A percentile compares a stretch with the other conserved stretches of the same genome.
Conservation (phyloP, 2,329 filamentous ascomycete genomes). For the Hypomyces rosellus region DNA sequence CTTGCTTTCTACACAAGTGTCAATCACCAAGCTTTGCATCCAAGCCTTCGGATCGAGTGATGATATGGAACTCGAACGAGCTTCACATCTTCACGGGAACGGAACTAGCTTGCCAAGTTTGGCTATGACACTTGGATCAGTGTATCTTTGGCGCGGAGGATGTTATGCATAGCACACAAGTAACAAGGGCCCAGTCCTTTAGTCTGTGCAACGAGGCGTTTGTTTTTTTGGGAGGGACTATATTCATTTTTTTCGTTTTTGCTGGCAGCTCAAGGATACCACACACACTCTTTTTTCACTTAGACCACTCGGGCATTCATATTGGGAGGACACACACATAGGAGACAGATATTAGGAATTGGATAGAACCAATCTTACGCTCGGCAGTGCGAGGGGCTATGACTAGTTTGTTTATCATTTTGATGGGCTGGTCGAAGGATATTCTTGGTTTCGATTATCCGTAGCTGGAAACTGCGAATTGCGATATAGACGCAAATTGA, state of each 20-base stretch:
- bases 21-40: not conserved
- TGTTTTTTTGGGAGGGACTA: not conserved
- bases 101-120: not conserved
- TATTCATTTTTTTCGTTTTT: no score
- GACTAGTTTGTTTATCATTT: no score
- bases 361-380: not conserved
- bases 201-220: slow-evolving; percentile 11
- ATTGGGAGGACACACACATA: not conserved
- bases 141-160: slow-evolving; percentile 6
- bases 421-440: no score
- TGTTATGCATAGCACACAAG: slow-evolving; percentile 11
- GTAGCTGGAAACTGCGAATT: no score
- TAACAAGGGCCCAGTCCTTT: slow-evolving; percentile 8
- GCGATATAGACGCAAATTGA: no score
- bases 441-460: no score
- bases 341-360: not conserved
- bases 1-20: not conserved
- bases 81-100: not conserved
- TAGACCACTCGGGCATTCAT: not conserved
- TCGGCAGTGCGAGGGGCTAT: no score
- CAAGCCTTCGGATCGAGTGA: not conserved
- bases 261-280: no score
- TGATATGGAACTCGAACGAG: not conserved
- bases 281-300: not conserved
- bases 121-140: not conserved